Base-by-base conservation (phyloP, 208 protist genomes). In the Angomonas ambiguus region DNA sequence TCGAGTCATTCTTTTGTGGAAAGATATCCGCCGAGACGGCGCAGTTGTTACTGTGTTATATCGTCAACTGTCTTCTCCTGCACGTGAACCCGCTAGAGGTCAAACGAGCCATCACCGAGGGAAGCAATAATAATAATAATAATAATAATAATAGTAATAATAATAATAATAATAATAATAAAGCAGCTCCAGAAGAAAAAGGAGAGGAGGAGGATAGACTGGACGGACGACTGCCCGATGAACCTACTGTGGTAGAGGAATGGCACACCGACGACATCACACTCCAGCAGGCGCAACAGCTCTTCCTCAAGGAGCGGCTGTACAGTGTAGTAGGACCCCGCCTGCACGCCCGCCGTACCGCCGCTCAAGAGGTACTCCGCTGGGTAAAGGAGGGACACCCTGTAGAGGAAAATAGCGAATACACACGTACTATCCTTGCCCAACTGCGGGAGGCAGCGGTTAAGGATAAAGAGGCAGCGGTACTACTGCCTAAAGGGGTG, bases 231-330 rank as follows among this genome's bases (percentile, higher is more conserved):
- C 57, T 84, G 32, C 72, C 70, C 1, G 78, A 80, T 45, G 77
- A 76, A 49, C 56, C 71, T 38, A 77, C 79, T 48, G 66, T 88
- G 11, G 78, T 88, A 16, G 67, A 77, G 53, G 45, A 68, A 25
- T 83, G 77, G 78, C 81, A 75, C n/a, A 69, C 57, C 33, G 53
- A 57, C 10, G 22, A n/a, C 49, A 38, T 13, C 42, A 13, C n/a
- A n/a, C n/a, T n/a, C n/a, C n/a, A n/a, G n/a, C n/a, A n/a, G n/a
- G n/a, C n/a, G n/a, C n/a, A n/a, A n/a, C n/a, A n/a, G n/a, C n/a
- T n/a, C n/a, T n/a, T n/a, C n/a, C n/a, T n/a, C n/a, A n/a, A n/a
- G n/a, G n/a, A n/a, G n/a, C n/a, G n/a, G n/a, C n/a, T 42, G n/a
- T 62, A 32, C 56, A 27, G 22, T 6, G 56, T 59, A 16, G 24